Conservation (phyloP, 768 basidiomycete species). For the Leccinum fibrillosum region DNA sequence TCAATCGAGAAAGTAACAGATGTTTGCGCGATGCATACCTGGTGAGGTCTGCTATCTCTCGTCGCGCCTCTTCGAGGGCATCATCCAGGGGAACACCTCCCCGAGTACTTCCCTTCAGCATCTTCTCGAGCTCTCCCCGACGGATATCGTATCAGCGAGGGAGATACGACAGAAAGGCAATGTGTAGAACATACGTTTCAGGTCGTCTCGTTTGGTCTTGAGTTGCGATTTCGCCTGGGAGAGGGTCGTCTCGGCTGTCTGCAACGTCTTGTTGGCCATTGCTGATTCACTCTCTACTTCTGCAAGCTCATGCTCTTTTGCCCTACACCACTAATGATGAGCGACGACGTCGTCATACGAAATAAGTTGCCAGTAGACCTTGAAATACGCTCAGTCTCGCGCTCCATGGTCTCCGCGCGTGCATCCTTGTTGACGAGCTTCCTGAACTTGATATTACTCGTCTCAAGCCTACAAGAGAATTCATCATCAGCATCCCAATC, state of each 20-base stretch:
- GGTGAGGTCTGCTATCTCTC: slow-evolving; percentile 13
- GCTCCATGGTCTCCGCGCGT: slow-evolving; percentile 66
- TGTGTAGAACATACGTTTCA: slow-evolving; percentile 47
- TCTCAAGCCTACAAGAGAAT: slow-evolving; percentile 50
- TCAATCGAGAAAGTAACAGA: neutral
- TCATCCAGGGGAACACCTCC: slow-evolving; percentile 41
- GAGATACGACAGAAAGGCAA: neutral
- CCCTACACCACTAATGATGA: slow-evolving; percentile 38
- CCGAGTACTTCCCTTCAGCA: slow-evolving; percentile 38
- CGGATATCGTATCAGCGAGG: neutral
- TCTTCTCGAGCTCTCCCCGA: slow-evolving; percentile 38
- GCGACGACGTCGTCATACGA: neutral
- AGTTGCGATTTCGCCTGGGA: slow-evolving; percentile 59
- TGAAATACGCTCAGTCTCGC: slow-evolving; percentile 57
- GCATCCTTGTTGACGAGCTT: slow-evolving; percentile 63
- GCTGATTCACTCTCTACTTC: slow-evolving; percentile 33
- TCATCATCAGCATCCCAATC: neutral
- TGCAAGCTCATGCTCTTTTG: slow-evolving; percentile 60
- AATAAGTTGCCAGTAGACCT: slow-evolving; percentile 37
- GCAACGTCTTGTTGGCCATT: slow-evolving; percentile 52
- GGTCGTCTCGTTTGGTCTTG: slow-evolving; percentile 57
- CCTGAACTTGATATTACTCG: slow-evolving; percentile 57
- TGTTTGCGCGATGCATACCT: slow-evolving; percentile 7
- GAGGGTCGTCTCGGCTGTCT: slow-evolving; percentile 61
- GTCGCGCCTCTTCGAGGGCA: slow-evolving; percentile 42